These are phyloP conservation scores for Populus hybrid DNA, from an alignment of 441 rosid species.

Conservation along the genomic window DNA sequence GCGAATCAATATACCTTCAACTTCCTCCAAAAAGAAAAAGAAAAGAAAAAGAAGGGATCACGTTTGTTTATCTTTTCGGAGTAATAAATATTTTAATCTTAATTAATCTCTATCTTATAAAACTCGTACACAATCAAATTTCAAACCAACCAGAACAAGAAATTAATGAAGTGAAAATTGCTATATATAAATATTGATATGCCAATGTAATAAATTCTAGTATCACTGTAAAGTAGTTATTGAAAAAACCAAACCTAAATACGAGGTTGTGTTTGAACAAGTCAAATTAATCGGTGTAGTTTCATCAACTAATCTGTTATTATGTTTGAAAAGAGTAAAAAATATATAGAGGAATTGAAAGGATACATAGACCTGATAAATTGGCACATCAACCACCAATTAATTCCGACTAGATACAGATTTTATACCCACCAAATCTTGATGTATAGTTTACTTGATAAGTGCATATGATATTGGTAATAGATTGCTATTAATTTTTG, in stretches of 20 bases:
- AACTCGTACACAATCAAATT: neutral
- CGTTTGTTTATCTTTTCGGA: neutral
- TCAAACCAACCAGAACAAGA: neutral
- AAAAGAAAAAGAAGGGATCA: no score
- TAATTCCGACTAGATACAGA: slow-evolving; percentile 19
- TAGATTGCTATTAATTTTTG: slow-evolving; percentile 15
- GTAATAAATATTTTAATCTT: neutral
- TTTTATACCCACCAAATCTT: slow-evolving; percentile 28
- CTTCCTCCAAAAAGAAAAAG: no score
- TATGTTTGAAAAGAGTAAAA: neutral
- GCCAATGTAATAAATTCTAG: neutral
- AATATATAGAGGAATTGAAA: neutral
- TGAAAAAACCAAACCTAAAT: neutral
- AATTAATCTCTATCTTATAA: neutral
- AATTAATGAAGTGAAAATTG: neutral
- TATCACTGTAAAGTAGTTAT: neutral
- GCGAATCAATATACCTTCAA: neutral
- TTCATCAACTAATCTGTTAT: slow-evolving; percentile 15
- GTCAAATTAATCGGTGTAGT: slow-evolving; percentile 9
- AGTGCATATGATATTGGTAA: slow-evolving; percentile 10
- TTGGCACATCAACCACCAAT: slow-evolving; percentile 24
- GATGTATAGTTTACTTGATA: slow-evolving; percentile 23
- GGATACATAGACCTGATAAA: neutral
- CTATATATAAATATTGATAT: neutral
- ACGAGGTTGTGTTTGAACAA: neutral